Evolutionary conservation across 768 basidiomycete genomes (phyloP).

Genomic region (Trametes elegans): DNA sequence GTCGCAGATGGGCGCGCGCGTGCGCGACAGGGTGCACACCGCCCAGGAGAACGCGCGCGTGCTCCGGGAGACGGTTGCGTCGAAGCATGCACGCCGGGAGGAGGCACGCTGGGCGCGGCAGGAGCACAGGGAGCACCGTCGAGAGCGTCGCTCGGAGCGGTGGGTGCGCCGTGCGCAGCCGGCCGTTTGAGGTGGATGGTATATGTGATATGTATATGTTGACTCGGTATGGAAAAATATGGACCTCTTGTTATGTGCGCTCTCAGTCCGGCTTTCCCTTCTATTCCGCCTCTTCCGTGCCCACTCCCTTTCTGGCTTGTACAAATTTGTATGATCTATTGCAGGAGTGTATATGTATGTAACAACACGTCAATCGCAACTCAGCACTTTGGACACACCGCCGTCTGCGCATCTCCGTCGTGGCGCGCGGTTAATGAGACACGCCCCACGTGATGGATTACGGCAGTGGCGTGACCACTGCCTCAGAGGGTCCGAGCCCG

Average conservation of each 20-base stretch:
- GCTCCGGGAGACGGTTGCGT: conserved; percentile 20
- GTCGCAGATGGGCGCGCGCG: conserved; percentile 21
- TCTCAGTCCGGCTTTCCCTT: no score
- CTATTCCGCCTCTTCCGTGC: not conserved
- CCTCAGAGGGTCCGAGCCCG: not conserved
- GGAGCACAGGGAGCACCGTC: conserved; percentile 2
- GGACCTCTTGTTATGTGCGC: not conserved
- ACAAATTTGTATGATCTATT: conserved; percentile 1
- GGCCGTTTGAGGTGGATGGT: not conserved
- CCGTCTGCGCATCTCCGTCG: no score
- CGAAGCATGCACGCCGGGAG: conserved; percentile 6
- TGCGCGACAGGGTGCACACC: conserved; percentile 23
- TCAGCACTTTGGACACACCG: no score
- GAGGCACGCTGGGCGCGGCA: conserved; percentile 5
- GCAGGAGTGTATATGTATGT: conserved; percentile 4
- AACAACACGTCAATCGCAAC: not conserved
- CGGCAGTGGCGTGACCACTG: conserved; percentile 8
- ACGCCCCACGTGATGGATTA: conserved; percentile 8
- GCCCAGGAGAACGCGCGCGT: conserved; percentile 31
- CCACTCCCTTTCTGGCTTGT: not conserved
- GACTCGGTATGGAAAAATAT: not conserved
- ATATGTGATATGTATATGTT: not conserved
- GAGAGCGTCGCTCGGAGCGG: conserved; percentile 6
- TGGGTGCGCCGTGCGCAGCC: conserved; percentile 9
- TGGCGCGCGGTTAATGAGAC: conserved; percentile 13